Evolutionary conservation across 1,284 basidiomycete species (phyloP).

Genomic region (Blastosporella zonata): DNA sequence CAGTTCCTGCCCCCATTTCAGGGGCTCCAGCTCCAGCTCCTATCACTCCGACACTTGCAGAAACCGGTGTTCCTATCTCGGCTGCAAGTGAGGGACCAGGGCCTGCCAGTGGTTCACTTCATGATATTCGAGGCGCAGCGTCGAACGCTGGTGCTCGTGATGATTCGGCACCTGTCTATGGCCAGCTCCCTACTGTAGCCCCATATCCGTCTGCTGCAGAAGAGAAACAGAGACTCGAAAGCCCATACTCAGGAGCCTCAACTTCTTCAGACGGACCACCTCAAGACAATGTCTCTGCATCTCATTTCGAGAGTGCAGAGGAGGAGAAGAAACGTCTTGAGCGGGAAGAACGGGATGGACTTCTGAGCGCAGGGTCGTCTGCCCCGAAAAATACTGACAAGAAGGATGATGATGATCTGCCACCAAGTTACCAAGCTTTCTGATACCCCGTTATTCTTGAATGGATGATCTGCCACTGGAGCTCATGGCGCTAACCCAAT

Average conservation of each 20-base stretch:
- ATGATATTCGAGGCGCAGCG: constrained; percentile 43
- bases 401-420: constrained; percentile 49
- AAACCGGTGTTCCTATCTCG: constrained; percentile 55
- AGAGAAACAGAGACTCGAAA: constrained; percentile 49
- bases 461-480: background rate
- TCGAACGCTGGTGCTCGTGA: constrained; percentile 30
- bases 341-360: constrained; percentile 59
- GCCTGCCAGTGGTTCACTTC: constrained; percentile 60
- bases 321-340: constrained; percentile 70
- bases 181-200: constrained; percentile 19
- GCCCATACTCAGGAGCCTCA: constrained; percentile 35
- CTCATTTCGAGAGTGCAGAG: constrained; percentile 46
- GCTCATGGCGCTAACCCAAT: background rate
- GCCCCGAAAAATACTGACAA: constrained; percentile 13
- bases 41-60: constrained; percentile 58
- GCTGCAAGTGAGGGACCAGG: constrained; percentile 55
- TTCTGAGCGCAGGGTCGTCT: constrained; percentile 36
- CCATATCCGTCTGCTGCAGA: constrained; percentile 46
- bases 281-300: constrained; percentile 15
- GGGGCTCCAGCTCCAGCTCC: constrained; percentile 24
- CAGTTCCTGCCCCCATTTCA: constrained; percentile 23
- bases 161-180: constrained; percentile 29
- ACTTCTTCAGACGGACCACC: constrained; percentile 10
- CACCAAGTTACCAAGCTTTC: constrained; percentile 61
- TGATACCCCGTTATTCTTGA: constrained; percentile 21